Evolutionary conservation across 1,284 basidiomycete genomes (phyloP), one percentile per base, ranked within the genome.

Genomic region (Leccinum pseudoinsigne): DNA sequence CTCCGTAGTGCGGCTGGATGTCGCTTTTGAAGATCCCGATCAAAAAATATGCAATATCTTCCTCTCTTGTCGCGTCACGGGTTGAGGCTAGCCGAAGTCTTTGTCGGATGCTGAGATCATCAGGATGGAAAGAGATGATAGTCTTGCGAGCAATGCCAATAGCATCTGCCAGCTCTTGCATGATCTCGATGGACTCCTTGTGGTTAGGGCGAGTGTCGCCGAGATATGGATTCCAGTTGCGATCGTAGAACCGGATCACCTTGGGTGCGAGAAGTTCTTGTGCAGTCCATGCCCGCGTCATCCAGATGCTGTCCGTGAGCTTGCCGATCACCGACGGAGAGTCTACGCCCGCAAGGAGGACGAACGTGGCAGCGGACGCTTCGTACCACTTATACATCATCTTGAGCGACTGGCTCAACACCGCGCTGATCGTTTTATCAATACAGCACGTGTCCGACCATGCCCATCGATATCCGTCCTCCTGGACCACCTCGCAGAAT

Each of bases 11-110:
- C 4, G 68, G 68, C 16, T 14, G 56, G 6, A 68, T 54, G 18
- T 68, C 68, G 23, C 64, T 61, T 5, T 60, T 59, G 51, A 68
- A 68, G 40, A 68, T 64, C 2, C 68, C 68, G 11, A 70, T 63
- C 38, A 68, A 54, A 1, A 58, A 61, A 21, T 70, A 70, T 16
- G 68, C 67, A 6, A 68, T 16, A 11, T 68, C 67, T 59, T 68
- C 68, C 7, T 60, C 66, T 8, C 26, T 1, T 4, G 58, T 61
- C 8, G 68, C 68, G 1, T 58, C 40, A n/a, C 66, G 66, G 1
- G 14, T 40, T 18, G 66, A 64, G n/a, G 66, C 62, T 5, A 67
- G n/a, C 12, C 55, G 64, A 23, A 68, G 61, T 28, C 62, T 68
- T 21, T 67, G 62, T 38, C 65, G 65, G 14, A 62, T 54, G 3